Evolutionary conservation across 202 grass and related monocot species (phyloP), one percentile per base, ranked within the genome.

Genomic region (Cymbopogon flexuosus): DNA sequence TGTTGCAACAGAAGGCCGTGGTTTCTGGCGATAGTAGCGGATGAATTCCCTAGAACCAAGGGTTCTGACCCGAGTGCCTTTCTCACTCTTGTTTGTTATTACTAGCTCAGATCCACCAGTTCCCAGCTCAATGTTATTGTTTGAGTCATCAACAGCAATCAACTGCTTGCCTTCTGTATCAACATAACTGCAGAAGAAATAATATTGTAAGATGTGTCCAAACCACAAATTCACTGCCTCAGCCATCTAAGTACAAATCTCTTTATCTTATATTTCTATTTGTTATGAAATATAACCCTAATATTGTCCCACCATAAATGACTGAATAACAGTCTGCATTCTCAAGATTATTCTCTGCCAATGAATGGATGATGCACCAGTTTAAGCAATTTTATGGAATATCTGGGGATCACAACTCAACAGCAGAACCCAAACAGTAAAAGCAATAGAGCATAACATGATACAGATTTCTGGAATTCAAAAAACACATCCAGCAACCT

Each of bases 21-120:
- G 96, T 54, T 92, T 97, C 84, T 94, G 94, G 39, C 89, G 85
- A 68, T 94, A 94, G 72, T 94, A 94, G 75, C 89, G 85, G 15
- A 94, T 84, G 79, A 90, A 97, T 67, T 94, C 91, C 18, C 89
- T 69, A 68, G 91, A 97, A 72, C 94, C 91, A 73, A 97, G 79
- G 72, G 88, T 86, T 64, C 62, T 85, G 65, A 92, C 81, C 0
- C 67, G 88, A 30, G 76, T 89, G 22, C 89, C 89, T 70, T 87
- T 83, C 40, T 89, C 89, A 9, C 35, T 82, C 83, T 90, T 97
- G 27, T 83, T 83, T 70, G 88, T 92, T 77, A 94, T 90, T 22
- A 99, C 83, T 9, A 95, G 87, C 85, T 96, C 96, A 64, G 88
- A 86, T 3, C 96, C 96, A 78, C 91, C 92, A 54, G 73, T 88